Percentiles rank a stretch among this genome's conserved stretches.
phyloP scores from a whole-genome alignment of 768 basidiomycete species.

The Coprinellus micaceus region DNA sequence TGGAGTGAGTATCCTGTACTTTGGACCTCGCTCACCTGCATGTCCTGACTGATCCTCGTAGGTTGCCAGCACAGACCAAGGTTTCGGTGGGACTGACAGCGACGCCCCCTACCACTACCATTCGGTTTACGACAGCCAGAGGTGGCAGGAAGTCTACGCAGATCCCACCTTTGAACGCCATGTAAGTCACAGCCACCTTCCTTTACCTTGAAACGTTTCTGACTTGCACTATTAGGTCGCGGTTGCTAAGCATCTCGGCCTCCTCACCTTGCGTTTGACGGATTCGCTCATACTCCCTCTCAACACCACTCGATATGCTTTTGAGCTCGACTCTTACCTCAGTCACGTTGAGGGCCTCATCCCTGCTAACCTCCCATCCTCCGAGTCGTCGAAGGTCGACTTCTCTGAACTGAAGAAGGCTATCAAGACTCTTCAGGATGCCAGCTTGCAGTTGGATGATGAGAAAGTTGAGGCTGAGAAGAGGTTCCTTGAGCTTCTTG shows the following conservation, averaged over 20 bases:
- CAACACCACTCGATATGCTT: slow-evolving; percentile 73
- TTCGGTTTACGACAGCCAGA: slow-evolving; percentile 65
- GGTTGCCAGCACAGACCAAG: slow-evolving; percentile 41
- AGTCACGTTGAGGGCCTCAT: slow-evolving; percentile 51
- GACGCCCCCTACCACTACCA: slow-evolving; percentile 73
- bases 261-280: slow-evolving; percentile 57
- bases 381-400: slow-evolving; percentile 22
- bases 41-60: slow-evolving; percentile 9
- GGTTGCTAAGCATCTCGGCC: slow-evolving; percentile 63
- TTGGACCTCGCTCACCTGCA: background rate
- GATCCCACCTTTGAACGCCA: slow-evolving; percentile 72
- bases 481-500: slow-evolving; percentile 45
- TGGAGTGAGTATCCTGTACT: slow-evolving; percentile 28
- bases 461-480: slow-evolving; percentile 57
- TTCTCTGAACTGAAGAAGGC: slow-evolving; percentile 44
- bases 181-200: too few relatives aligned
- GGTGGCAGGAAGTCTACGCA: slow-evolving; percentile 68
- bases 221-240: slow-evolving; percentile 42
- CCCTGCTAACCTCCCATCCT: slow-evolving; percentile 11
- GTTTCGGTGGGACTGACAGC: slow-evolving; percentile 35
- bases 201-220: background rate
- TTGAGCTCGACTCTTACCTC: slow-evolving; percentile 63
- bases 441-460: slow-evolving; percentile 53
- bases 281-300: slow-evolving; percentile 67
- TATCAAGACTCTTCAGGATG: slow-evolving; percentile 43